Conservation (phyloP, 768 basidiomycete genomes). For the Trametes cingulata region DNA sequence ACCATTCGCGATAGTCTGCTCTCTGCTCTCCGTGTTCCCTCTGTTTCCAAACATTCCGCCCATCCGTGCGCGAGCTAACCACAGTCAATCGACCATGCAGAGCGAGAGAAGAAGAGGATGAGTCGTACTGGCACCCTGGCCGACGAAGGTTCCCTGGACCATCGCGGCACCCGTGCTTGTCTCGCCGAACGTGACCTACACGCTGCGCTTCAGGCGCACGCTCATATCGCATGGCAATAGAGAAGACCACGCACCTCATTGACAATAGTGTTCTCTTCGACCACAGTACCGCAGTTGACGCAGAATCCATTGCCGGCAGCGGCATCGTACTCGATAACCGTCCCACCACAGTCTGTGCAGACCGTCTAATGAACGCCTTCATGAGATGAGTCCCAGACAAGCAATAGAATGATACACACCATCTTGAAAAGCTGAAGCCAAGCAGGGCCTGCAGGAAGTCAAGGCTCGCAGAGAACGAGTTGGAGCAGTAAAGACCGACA, state of each 20-base stretch:
- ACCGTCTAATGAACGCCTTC: no score
- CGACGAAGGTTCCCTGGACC: conserved; percentile 93
- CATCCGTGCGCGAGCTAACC: conserved; percentile 76
- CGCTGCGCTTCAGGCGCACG: background rate
- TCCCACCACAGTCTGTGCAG: conserved; percentile 79
- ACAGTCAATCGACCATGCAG: background rate
- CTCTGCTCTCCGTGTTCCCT: conserved; percentile 78
- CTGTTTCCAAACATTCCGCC: conserved; percentile 80
- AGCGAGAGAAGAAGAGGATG: background rate
- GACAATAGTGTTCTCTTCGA: conserved; percentile 93
- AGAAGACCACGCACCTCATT: conserved; percentile 53
- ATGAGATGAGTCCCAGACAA: no score
- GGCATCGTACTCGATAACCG: conserved; percentile 82
- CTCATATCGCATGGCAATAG: background rate
- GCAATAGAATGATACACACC: no score
- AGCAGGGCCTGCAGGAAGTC: no score
- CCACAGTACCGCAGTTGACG: conserved; percentile 81
- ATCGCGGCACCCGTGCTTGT: conserved; percentile 89
- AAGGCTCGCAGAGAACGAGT: no score
- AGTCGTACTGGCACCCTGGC: conserved; percentile 82
- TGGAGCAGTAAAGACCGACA: no score
- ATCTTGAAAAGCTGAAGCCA: no score
- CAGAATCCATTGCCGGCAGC: conserved; percentile 87
- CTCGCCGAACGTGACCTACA: conserved; percentile 85
- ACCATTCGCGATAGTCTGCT: conserved; percentile 93